phyloP scores from a whole-genome alignment of 2,329 filamentous ascomycete genomes.

The Thielaviopsis euricoi region DNA sequence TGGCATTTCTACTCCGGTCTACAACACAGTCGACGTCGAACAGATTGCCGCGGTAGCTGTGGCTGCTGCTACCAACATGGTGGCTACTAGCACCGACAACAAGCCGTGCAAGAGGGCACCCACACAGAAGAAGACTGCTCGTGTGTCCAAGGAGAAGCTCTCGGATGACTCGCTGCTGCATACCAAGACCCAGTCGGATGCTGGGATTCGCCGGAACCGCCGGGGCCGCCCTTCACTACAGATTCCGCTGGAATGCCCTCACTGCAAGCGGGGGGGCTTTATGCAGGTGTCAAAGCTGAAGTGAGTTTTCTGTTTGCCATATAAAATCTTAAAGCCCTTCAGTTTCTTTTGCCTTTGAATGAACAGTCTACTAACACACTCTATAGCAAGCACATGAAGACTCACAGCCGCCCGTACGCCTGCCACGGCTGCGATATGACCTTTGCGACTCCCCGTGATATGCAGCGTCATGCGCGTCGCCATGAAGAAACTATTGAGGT shows the following conservation, averaged over 20 bases:
- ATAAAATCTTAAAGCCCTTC: too few species aligned
- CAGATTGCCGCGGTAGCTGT: neutral
- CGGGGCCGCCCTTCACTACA: neutral
- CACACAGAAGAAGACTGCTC: neutral
- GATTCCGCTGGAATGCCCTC: neutral
- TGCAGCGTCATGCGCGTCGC: slow-evolving; percentile 5
- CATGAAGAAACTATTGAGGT: slow-evolving; percentile 3
- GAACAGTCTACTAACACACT: neutral
- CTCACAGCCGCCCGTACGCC: neutral
- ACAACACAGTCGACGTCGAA: neutral
- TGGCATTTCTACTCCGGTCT: neutral
- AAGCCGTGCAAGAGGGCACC: neutral
- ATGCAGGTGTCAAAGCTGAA: neutral
- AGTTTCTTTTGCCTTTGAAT: too few species aligned
- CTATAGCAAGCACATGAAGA: slow-evolving; percentile 4
- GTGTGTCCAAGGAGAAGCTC: neutral
- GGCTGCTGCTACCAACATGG: neutral
- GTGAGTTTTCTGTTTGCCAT: neutral
- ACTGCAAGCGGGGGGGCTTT: neutral
- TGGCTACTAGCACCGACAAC: neutral
- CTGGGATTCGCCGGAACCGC: neutral
- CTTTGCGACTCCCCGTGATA: slow-evolving; percentile 5
- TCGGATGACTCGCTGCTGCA: neutral
- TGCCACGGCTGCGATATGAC: slow-evolving; percentile 3
- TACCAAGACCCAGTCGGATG: neutral